A percentile compares a stretch with the other conserved stretches of the same genome.
phyloP scores from a whole-genome alignment of 1,284 basidiomycete species.

The Fereydounia khargensis region DNA sequence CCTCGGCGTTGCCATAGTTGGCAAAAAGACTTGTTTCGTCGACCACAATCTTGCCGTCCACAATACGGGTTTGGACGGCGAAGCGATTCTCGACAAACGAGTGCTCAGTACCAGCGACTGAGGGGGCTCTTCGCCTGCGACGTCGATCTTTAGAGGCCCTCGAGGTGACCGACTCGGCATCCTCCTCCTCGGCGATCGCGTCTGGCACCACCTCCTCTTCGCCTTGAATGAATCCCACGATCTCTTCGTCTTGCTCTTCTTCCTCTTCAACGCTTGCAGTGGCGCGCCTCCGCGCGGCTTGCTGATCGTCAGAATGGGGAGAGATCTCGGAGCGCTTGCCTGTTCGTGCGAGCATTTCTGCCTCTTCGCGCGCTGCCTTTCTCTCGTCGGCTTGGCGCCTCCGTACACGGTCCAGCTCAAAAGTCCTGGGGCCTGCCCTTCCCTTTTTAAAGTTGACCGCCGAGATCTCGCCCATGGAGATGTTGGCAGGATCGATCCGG shows the following conservation, averaged over 20 bases:
- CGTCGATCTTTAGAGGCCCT: no score
- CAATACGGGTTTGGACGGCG: slow-evolving; percentile 56
- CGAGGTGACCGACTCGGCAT: slow-evolving; percentile 2
- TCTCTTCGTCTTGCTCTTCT: not conserved
- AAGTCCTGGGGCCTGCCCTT: slow-evolving; percentile 46
- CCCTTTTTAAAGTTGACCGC: slow-evolving; percentile 34
- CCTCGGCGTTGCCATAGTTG: slow-evolving; percentile 46
- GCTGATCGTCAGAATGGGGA: no score
- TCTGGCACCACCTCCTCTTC: slow-evolving; percentile 11
- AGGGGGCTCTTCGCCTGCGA: slow-evolving; percentile 11
- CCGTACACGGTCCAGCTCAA: slow-evolving; percentile 44
- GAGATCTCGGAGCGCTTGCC: no score
- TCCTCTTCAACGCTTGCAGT: no score
- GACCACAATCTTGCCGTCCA: slow-evolving; percentile 58
- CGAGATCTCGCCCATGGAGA: slow-evolving; percentile 36
- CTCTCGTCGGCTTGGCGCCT: slow-evolving; percentile 32
- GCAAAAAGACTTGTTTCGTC: slow-evolving; percentile 57
- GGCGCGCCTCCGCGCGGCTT: no score
- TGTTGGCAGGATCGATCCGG: slow-evolving; percentile 17
- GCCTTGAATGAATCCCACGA: no score
- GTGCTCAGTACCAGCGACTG: slow-evolving; percentile 24
- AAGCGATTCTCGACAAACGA: slow-evolving; percentile 49
- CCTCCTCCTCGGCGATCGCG: slow-evolving; percentile 15
- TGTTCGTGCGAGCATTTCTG: no score
- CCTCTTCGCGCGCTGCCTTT: slow-evolving; percentile 16